phyloP scores from a whole-genome alignment of 495 filamentous ascomycete genomes.

The Annulohypoxylon maeteangense region DNA sequence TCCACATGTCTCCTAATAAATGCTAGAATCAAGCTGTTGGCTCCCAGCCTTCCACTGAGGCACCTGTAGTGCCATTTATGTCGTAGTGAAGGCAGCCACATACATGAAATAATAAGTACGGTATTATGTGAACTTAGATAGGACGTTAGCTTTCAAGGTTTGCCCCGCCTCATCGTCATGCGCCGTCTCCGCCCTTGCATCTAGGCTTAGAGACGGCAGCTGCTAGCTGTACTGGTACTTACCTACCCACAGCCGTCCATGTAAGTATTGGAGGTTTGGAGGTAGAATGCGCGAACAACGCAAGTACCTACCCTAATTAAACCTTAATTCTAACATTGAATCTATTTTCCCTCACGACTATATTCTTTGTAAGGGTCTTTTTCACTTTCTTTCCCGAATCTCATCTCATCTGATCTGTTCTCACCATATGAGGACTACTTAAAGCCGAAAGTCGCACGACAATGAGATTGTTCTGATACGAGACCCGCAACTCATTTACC shows the following conservation, averaged over 20 bases:
- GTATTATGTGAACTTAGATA: neutral
- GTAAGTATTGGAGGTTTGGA: neutral
- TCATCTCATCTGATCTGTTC: neutral
- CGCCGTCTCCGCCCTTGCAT: constrained; percentile 33
- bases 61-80: constrained; percentile 6
- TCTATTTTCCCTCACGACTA: constrained; percentile 9
- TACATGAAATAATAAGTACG: neutral
- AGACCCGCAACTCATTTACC: constrained; percentile 15
- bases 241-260: neutral
- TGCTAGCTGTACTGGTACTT: neutral
- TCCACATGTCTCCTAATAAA: constrained; percentile 18
- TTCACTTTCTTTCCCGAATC: neutral
- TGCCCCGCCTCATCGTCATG: constrained; percentile 29
- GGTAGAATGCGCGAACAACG: constrained; percentile 15
- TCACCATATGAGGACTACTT: neutral
- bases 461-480: constrained; percentile 19
- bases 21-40: neutral
- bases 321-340: neutral
- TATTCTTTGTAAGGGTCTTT: constrained; percentile 9
- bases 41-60: neutral
- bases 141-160: neutral
- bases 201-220: constrained; percentile 5
- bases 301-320: constrained; percentile 29
- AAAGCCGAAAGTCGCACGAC: neutral
- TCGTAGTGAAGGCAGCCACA: neutral